Evolutionary conservation across 1,284 basidiomycete genomes (phyloP), one percentile per base, ranked within the genome.

Genomic region (Puccinia polysora): DNA sequence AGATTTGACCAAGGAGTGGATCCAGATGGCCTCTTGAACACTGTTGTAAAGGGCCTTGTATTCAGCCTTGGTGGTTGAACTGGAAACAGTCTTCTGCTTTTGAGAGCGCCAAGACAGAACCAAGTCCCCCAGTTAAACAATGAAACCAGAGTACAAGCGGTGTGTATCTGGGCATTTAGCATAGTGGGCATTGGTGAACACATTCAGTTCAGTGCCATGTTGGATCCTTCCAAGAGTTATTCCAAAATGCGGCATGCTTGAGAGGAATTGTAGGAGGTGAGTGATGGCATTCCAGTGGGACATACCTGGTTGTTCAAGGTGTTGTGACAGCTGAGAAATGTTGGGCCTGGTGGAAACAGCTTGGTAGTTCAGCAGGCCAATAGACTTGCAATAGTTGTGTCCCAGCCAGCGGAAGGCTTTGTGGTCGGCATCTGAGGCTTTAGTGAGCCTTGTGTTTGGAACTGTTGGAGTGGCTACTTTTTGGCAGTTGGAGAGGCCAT

Each of bases 301-400:
- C 14, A 58, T 28, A 15, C 55, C 55, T 20, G 55, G 55, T 58
- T 32, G 5, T 30, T 58, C 15, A 7, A 58, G 55, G 20, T 58
- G 55, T 58, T 58, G 55, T 5, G 55, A 58, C 5, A 58, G 55
- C n/a, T 40, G 30, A 5, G 32, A 38, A 32, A 60, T 15, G 23
- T 60, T 36, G 4, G 58, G 58, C 5, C 36, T 5, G 14, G 58
- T 60, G 4, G 7, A 60, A 12, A 28, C 20, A 43, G 32, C 58
- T 5, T 38, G n/a, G n/a, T n/a, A n/a, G n/a, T n/a, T n/a, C n/a
- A n/a, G n/a, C n/a, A n/a, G n/a, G 36, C 28, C 36, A 60, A 32
- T 43, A 23, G 23, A 58, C 8, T 12, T 25, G 8, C 40, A 8
- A 18, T 43, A 43, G 8, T 43, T 43, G 40, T 8, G 18, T 18